These are phyloP conservation scores for Penicillium sp. DNA, from an alignment of 2,329 filamentous ascomycete species.

Conservation along the genomic window DNA sequence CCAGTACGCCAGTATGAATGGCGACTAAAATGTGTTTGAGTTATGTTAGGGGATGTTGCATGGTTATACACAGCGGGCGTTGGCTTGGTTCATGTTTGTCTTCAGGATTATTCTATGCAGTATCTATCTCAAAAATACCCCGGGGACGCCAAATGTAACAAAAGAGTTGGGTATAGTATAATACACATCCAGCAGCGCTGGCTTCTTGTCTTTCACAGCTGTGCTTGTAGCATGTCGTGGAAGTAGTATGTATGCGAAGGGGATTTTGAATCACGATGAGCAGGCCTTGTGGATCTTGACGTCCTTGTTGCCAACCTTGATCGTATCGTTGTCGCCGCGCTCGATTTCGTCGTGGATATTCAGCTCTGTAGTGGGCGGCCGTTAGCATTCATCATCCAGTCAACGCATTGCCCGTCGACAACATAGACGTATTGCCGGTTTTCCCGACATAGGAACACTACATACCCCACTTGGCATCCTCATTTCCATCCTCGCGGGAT, in stretches of 20 bases:
- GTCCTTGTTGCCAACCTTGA: slow-evolving; percentile 59
- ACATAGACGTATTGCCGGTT: neutral
- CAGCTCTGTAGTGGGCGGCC: slow-evolving; percentile 57
- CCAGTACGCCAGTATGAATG: slow-evolving; percentile 80
- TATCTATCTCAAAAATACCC: slow-evolving; percentile 31
- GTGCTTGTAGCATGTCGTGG: neutral
- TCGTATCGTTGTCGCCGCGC: slow-evolving; percentile 85
- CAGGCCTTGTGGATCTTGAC: slow-evolving; percentile 45
- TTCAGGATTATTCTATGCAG: slow-evolving; percentile 22
- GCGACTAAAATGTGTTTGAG: slow-evolving; percentile 57
- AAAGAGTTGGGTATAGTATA: slow-evolving; percentile 40
- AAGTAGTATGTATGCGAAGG: neutral
- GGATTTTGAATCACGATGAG: slow-evolving; percentile 27
- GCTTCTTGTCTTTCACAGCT: neutral
- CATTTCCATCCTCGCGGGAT: slow-evolving; percentile 38
- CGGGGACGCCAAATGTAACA: slow-evolving; percentile 34
- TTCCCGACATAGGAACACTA: neutral
- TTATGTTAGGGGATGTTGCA: slow-evolving; percentile 22
- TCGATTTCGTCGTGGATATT: slow-evolving; percentile 90
- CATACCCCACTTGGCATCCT: slow-evolving; percentile 39
- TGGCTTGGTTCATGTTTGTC: slow-evolving; percentile 24
- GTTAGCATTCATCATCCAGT: slow-evolving; percentile 4
- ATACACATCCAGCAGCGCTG: slow-evolving; percentile 26
- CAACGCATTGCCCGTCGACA: neutral
- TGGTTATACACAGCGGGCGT: slow-evolving; percentile 35